Conservation (phyloP, 352 stramenopile species). For the Pythium brassicae region DNA sequence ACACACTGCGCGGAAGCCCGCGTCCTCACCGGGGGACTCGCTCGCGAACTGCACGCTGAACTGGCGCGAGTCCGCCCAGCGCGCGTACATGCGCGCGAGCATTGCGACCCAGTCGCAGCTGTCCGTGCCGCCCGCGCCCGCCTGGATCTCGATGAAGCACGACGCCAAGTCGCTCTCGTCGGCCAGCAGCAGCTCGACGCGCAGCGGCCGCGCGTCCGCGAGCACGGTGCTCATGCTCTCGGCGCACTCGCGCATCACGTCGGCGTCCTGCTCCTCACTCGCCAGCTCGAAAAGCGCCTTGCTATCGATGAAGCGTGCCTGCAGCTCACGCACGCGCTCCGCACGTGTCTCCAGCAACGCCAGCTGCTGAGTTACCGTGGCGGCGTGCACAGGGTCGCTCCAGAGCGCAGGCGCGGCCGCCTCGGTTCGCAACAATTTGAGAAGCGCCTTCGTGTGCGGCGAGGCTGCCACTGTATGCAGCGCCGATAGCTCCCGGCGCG, state of each 20-base stretch:
- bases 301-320: constrained; percentile 48
- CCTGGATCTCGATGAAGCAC: constrained; percentile 81
- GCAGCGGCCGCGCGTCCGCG: constrained; percentile 42
- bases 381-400: constrained; percentile 52
- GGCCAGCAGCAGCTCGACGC: constrained; percentile 56
- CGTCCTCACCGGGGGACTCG: constrained; percentile 76
- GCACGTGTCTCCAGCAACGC: constrained; percentile 47
- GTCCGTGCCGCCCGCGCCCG: constrained; percentile 90
- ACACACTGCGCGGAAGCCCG: constrained; percentile 63
- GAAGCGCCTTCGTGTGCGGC: constrained; percentile 31
- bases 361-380: constrained; percentile 55
- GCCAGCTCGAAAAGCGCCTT: constrained; percentile 59
- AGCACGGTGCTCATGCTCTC: constrained; percentile 31
- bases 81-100: constrained; percentile 94
- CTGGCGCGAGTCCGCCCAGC: constrained; percentile 40
- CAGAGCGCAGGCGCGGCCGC: constrained; percentile 48
- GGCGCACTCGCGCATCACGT: constrained; percentile 45
- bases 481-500: constrained; percentile 32
- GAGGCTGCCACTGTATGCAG: constrained; percentile 48
- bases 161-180: constrained; percentile 49
- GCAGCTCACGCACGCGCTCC: constrained; percentile 29
- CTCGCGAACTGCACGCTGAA: constrained; percentile 84
- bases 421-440: constrained; percentile 36
- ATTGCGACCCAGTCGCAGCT: constrained; percentile 96
- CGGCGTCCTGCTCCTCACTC: constrained; percentile 53